Evolutionary conservation across 1,139 yeast species (phyloP), one percentile per base, ranked within the genome.

Genomic region (Tardiomyces depauwii): DNA sequence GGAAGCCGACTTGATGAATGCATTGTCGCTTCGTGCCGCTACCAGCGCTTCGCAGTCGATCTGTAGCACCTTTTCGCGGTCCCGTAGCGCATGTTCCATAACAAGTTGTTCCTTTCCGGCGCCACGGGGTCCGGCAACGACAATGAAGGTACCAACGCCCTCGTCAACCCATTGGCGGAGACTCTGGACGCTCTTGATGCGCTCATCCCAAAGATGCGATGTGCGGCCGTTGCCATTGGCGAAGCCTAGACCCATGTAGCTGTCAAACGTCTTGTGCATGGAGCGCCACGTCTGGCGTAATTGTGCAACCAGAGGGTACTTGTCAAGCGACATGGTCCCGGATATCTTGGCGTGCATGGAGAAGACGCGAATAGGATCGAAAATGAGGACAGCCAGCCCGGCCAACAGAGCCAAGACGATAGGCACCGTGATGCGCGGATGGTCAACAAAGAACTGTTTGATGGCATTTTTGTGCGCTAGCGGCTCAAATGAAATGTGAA

Each of bases 91-190:
- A 58, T 82, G 78, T 44, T 81, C 80, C 60, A 80, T 69, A 2
- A 91, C 88, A 51, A 91, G 70, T 50, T 82, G 93, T 51, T 80
- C 77, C 56, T 91, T 91, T 14, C 98, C 98, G 21, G 95, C 80
- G 6, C 98, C 98, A 53, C 87, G 76, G 2, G 98, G 98, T 2
- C 98, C 98, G 53, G 82, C 78, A 1, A 91, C 82, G 2, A 91
- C 78, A 36, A 89, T 87, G 60, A 88, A 91, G 1, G 96, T 86
- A 55, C 78, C 76, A n/a, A 78, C 77, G 51, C 85, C 86, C 60
- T 84, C 93, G 48, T 58, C 58, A n/a, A 89, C 68, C 94, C 95
- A 84, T 54, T 85, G 70, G 53, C 73, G 76, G 47, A 91, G 61
- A 52, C 82, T 85, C 51, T 80, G 79, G 2, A 82, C 78, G 50